These are phyloP conservation scores for Torrubiella hemipterigena DNA, from an alignment of 2,329 filamentous ascomycete genomes.

Conservation along the genomic window DNA sequence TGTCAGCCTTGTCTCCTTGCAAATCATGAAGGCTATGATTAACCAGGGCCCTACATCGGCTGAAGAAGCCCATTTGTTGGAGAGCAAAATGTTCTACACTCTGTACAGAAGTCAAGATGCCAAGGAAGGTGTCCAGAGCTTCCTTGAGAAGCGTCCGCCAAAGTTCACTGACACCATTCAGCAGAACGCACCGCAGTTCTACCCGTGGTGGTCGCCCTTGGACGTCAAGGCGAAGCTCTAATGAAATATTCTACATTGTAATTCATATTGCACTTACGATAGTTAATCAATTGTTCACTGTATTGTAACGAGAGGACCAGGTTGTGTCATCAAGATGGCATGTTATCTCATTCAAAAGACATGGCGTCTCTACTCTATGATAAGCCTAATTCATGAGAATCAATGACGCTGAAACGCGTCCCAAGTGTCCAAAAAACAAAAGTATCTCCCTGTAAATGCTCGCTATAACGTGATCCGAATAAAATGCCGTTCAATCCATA, in stretches of 20 bases:
- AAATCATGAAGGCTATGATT: conserved; percentile 62
- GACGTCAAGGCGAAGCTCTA: conserved; percentile 17
- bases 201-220: conserved; percentile 56
- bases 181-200: conserved; percentile 43
- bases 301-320: no score
- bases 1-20: conserved; percentile 50
- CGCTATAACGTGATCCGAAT: no score
- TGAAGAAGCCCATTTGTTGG: conserved; percentile 59
- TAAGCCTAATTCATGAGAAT: no score
- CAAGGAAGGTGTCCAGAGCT: conserved; percentile 55
- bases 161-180: conserved; percentile 50
- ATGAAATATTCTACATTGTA: not conserved
- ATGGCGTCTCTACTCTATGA: no score
- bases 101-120: conserved; percentile 47
- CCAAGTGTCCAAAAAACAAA: not conserved
- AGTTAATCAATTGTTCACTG: no score
- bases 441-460: no score
- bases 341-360: no score
- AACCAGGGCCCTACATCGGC: conserved; percentile 45
- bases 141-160: conserved; percentile 55
- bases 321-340: no score
- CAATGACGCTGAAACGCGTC: no score
- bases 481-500: no score
- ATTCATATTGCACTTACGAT: not conserved
- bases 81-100: conserved; percentile 52